A percentile compares a stretch with the other conserved stretches of the same genome.
Conservation (phyloP, 2,329 filamentous ascomycete genomes). For the Colletotrichum magnum region DNA sequence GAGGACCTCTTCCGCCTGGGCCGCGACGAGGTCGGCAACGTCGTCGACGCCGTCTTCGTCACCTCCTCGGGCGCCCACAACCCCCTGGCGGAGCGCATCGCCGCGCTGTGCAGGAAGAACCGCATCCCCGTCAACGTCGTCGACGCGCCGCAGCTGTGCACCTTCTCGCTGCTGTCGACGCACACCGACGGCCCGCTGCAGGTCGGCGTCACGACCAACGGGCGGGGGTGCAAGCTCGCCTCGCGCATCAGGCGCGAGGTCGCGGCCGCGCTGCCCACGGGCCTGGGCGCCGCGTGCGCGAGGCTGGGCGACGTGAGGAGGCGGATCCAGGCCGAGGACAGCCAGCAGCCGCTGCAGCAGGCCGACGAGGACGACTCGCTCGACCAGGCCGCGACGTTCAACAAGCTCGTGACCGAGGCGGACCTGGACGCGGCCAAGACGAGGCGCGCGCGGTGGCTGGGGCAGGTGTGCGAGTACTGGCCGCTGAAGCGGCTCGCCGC, state of each 20-base stretch:
- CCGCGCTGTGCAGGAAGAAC: slow-evolving; percentile 79
- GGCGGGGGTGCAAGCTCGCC: slow-evolving; percentile 93
- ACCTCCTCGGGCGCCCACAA: slow-evolving; percentile 69
- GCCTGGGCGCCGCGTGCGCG: slow-evolving; percentile 83
- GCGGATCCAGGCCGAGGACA: slow-evolving; percentile 82
- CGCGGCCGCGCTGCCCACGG: slow-evolving; percentile 80
- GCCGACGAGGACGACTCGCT: slow-evolving; percentile 69
- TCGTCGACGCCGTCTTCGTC: slow-evolving; percentile 95
- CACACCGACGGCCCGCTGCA: slow-evolving; percentile 93
- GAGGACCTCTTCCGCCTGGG: slow-evolving; percentile 82
- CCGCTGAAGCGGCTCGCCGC: slow-evolving; percentile 85
- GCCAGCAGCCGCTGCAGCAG: slow-evolving; percentile 51
- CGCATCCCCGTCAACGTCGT: slow-evolving; percentile 95
- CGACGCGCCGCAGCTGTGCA: slow-evolving; percentile 88
- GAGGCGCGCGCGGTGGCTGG: slow-evolving; percentile 90
- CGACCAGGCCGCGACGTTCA: slow-evolving; percentile 87
- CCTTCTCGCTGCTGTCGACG: slow-evolving; percentile 90
- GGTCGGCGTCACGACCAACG: slow-evolving; percentile 95
- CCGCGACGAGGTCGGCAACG: slow-evolving; percentile 80
- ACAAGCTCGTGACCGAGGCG: slow-evolving; percentile 82
- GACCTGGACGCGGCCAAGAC: slow-evolving; percentile 82
- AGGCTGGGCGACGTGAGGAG: slow-evolving; percentile 81
- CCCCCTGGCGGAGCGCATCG: slow-evolving; percentile 71
- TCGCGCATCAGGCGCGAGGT: slow-evolving; percentile 92
- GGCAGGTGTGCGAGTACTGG: slow-evolving; percentile 99